phyloP scores from a whole-genome alignment of 371 early-diverging fungal genomes.

The Rhizopus arrhizus region DNA sequence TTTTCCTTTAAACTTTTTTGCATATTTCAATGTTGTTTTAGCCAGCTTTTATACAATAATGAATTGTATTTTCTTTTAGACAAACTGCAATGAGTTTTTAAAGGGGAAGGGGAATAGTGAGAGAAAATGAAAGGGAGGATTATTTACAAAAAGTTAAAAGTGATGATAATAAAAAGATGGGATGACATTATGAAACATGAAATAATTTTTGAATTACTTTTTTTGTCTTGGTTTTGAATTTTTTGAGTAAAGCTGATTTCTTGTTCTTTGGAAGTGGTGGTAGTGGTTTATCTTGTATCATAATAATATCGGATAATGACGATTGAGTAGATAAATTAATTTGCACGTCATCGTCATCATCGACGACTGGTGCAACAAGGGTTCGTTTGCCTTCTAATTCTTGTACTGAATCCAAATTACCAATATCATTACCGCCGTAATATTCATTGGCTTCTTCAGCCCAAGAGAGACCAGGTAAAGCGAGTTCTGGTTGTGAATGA shows the following conservation, averaged over 20 bases:
- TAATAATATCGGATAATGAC: neutral
- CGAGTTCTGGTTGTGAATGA: slow-evolving; percentile 8
- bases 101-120: neutral
- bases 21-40: neutral
- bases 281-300: neutral
- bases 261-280: neutral
- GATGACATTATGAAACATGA: slow-evolving; percentile 6
- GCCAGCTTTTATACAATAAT: slow-evolving; percentile 1
- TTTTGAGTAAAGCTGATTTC: neutral
- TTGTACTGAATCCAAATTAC: slow-evolving; percentile 18
- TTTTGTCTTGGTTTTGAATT: slow-evolving; percentile 2
- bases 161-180: neutral
- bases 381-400: slow-evolving; percentile 5
- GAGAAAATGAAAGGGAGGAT: neutral
- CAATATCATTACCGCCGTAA: slow-evolving; percentile 18
- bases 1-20: no score
- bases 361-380: slow-evolving; percentile 12
- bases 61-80: no score
- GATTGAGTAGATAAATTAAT: neutral
- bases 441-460: slow-evolving; percentile 28
- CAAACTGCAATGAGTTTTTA: neutral
- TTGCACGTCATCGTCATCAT: slow-evolving; percentile 8
- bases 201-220: slow-evolving; percentile 2
- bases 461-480: slow-evolving; percentile 28
- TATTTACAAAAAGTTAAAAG: neutral